Percentiles rank a stretch among this genome's conserved stretches.
These are phyloP conservation scores for Cladobotryum protrusum DNA, from an alignment of 2,329 filamentous ascomycete genomes.

Conservation along the genomic window DNA sequence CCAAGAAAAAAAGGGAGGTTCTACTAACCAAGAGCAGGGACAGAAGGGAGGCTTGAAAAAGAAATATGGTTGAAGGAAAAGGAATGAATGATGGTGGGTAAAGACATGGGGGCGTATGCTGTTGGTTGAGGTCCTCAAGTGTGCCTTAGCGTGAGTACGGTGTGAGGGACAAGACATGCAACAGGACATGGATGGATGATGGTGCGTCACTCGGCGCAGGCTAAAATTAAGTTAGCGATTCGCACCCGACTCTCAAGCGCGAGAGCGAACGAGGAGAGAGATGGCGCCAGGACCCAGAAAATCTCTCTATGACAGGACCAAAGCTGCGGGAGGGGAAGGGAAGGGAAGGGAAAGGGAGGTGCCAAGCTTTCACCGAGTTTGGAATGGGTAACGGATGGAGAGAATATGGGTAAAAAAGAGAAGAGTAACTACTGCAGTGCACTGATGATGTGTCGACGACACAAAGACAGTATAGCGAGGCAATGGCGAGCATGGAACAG, in stretches of 20 bases:
- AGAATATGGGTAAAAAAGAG: too few species aligned
- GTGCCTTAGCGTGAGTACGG: background rate
- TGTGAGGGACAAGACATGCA: background rate
- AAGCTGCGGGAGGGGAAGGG: too few species aligned
- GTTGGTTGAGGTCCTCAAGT: slow-evolving; percentile 3
- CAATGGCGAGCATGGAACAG: too few species aligned
- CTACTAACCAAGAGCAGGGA: too few species aligned
- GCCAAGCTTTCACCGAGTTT: background rate
- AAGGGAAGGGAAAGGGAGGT: too few species aligned
- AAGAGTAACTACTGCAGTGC: too few species aligned
- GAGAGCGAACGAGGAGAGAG: background rate
- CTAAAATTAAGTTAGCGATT: slow-evolving; percentile 11
- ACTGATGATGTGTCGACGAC: too few species aligned
- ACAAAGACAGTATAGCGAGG: too few species aligned
- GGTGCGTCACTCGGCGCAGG: slow-evolving; percentile 1
- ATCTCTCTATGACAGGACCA: slow-evolving; percentile 3
- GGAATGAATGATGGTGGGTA: background rate
- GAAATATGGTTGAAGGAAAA: slow-evolving; percentile 1
- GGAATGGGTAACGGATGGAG: too few species aligned
- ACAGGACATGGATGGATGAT: too few species aligned
- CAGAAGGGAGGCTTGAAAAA: background rate
- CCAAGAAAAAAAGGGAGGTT: too few species aligned
- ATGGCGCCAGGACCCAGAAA: slow-evolving; percentile 5
- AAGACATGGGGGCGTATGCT: slow-evolving; percentile 5
- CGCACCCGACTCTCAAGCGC: slow-evolving; percentile 6